phyloP scores from a whole-genome alignment of 129 eudicot species.

The Flaveria linearis region DNA sequence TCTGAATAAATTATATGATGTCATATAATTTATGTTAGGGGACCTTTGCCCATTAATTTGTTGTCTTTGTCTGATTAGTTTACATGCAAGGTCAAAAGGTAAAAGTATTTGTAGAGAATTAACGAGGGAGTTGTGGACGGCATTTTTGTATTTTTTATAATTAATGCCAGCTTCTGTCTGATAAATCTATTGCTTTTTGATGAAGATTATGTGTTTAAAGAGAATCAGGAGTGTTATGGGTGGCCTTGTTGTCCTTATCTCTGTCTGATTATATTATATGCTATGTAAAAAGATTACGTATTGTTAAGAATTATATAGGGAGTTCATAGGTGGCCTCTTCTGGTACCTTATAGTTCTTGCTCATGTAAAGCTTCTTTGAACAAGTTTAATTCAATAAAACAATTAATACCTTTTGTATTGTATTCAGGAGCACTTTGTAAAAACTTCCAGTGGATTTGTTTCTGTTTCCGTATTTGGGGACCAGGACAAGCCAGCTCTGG shows the following conservation, averaged over 20 bases:
- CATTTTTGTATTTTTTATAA: neutral
- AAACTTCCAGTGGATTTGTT: conserved; percentile 71
- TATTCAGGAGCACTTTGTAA: conserved; percentile 75
- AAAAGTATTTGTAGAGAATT: neutral
- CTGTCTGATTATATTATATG: neutral
- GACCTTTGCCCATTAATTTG: conserved; percentile 19
- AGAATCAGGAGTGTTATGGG: neutral
- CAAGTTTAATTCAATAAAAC: conserved; percentile 3
- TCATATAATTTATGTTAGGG: conserved; percentile 6
- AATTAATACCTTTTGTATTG: conserved; percentile 17
- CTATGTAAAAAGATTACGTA: conserved; percentile 6
- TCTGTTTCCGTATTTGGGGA: conserved; percentile 83
- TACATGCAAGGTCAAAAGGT: conserved; percentile 2
- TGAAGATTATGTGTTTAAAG: neutral
- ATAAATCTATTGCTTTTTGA: neutral
- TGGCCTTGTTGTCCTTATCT: neutral
- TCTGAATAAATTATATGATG: conserved; percentile 13
- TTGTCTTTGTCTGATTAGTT: conserved; percentile 7
- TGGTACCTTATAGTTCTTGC: neutral
- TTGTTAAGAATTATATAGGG: neutral
- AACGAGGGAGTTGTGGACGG: neutral
- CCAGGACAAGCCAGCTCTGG: conserved; percentile 83
- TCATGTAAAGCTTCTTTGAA: neutral
- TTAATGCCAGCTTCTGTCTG: neutral
- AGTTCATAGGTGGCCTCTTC: conserved; percentile 6